Conservation (phyloP, 352 stramenopile species). For the Phytophthora pistaciae region DNA sequence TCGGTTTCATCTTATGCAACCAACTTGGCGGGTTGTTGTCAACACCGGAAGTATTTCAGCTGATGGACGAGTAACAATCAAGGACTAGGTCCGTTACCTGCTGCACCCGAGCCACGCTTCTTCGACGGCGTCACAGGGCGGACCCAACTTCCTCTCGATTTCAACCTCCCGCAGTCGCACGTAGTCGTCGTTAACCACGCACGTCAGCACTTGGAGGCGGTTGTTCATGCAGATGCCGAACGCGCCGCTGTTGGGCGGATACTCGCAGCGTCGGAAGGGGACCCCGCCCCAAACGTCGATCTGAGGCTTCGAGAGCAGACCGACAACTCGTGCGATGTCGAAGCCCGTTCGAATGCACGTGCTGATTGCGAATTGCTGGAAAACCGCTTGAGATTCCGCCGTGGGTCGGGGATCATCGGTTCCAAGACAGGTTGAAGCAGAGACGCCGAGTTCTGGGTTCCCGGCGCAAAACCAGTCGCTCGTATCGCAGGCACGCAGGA, state of each 20-base stretch:
- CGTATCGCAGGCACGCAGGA: conserved; percentile 29
- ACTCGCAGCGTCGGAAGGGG: conserved; percentile 16
- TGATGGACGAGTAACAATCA: not conserved
- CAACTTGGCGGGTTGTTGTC: not conserved
- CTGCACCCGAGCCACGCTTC: conserved; percentile 31
- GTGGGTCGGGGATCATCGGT: not conserved
- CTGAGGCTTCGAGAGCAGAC: not conserved
- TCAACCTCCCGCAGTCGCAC: conserved; percentile 21
- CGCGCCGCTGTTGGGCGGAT: conserved; percentile 1
- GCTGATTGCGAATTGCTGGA: conserved; percentile 6
- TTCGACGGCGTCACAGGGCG: conserved; percentile 21
- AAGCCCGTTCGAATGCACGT: conserved; percentile 9
- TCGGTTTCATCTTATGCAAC: not conserved
- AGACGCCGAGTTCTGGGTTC: not conserved
- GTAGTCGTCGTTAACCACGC: conserved; percentile 12
- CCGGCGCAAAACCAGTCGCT: conserved; percentile 18
- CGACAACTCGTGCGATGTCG: not conserved
- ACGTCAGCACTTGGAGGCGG: conserved; percentile 28
- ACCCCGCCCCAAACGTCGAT: conserved; percentile 12
- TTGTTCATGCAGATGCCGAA: conserved; percentile 43
- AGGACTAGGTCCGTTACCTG: not conserved
- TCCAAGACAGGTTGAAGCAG: conserved; percentile 8
- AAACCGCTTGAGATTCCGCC: not conserved
- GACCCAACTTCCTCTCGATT: conserved; percentile 23
- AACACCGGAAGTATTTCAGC: not conserved